Evolutionary conservation across 352 stramenopile species (phyloP), one percentile per base, ranked within the genome.

Genomic region (Phytophthora hibernalis): DNA sequence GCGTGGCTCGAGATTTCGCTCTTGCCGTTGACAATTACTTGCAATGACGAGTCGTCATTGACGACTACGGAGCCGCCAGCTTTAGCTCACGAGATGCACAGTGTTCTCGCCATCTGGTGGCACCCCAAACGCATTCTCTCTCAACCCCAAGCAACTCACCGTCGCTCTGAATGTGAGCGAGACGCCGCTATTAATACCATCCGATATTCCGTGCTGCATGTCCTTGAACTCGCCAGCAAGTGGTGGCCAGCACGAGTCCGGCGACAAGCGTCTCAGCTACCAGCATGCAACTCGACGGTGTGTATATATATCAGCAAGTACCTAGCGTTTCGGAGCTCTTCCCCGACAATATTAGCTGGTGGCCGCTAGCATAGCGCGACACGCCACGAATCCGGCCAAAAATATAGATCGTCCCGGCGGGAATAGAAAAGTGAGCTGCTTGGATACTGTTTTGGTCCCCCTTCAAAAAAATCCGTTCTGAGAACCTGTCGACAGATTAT

Each of bases 381-480:
- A 72, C 59, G 65, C 37, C 45, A 51, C 45, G 51, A 72, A 72
- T 72, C 56, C 56, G 28, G 56, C 45, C 61, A 72, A 76, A 76
- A 76, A 70, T 73, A 53, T 13, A 45, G 0, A 61, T 70, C 54
- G 57, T 57, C 54, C 52, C 37, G 52, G 31, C 30, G 44, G 54
- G 60, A 66, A 61, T 47, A 61, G 62, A 45, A 43, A 47, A 28
- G 52, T 50, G 47, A 62, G 60, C 42, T 70, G 44, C n/a, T 37
- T 68, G 54, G 24, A 62, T 65, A 31, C 64, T 48, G 68, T 65
- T 76, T 75, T 69, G 55, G 55, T 62, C 60, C 70, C 70, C 65
- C 65, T 56, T 64, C 42, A 48, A 18, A 49, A 68, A 71, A 71
- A 72, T 64, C 43, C 51, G 30, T 18, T 64, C 62, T 74, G 70